phyloP scores from a whole-genome alignment of 352 stramenopile genomes.

The Pythium folliculosum region DNA sequence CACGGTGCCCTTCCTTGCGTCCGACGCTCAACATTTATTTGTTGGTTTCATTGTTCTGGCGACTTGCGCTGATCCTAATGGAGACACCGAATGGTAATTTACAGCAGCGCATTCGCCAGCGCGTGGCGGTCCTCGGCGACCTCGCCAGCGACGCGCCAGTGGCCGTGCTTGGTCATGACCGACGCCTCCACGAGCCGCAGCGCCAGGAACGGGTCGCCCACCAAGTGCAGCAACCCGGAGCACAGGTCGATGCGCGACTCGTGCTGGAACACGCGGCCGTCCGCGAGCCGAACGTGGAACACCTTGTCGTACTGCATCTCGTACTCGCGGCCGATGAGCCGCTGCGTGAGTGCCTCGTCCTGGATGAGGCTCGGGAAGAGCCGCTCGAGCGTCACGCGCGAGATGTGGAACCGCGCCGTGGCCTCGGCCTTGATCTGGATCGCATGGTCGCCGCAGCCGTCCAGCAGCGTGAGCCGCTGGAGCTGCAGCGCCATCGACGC shows the following conservation, averaged over 20 bases:
- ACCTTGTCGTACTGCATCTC: slow-evolving; percentile 70
- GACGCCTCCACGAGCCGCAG: slow-evolving; percentile 30
- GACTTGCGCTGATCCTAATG: no score
- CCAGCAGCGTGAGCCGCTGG: slow-evolving; percentile 33
- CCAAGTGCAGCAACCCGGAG: slow-evolving; percentile 47
- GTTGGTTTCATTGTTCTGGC: no score
- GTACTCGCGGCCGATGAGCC: slow-evolving; percentile 62
- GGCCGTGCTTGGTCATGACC: slow-evolving; percentile 51
- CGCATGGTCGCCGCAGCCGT: not conserved
- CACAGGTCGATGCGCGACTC: slow-evolving; percentile 55
- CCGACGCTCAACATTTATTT: no score
- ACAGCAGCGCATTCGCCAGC: slow-evolving; percentile 1
- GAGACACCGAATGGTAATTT: not conserved
- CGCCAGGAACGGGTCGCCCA: slow-evolving; percentile 30
- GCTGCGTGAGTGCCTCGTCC: slow-evolving; percentile 53
- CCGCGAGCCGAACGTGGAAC: slow-evolving; percentile 47
- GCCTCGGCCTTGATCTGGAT: slow-evolving; percentile 49
- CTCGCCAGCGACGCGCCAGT: slow-evolving; percentile 41
- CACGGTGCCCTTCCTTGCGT: no score
- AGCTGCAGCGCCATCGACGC: slow-evolving; percentile 37
- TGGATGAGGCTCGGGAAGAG: slow-evolving; percentile 55
- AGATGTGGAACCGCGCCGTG: slow-evolving; percentile 42
- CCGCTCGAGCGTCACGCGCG: slow-evolving; percentile 40
- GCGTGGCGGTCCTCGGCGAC: slow-evolving; percentile 23
- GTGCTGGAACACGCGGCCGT: slow-evolving; percentile 56